These are phyloP conservation scores for Alternaria conjuncta DNA, from an alignment of 2,329 filamentous ascomycete genomes.

Conservation along the genomic window DNA sequence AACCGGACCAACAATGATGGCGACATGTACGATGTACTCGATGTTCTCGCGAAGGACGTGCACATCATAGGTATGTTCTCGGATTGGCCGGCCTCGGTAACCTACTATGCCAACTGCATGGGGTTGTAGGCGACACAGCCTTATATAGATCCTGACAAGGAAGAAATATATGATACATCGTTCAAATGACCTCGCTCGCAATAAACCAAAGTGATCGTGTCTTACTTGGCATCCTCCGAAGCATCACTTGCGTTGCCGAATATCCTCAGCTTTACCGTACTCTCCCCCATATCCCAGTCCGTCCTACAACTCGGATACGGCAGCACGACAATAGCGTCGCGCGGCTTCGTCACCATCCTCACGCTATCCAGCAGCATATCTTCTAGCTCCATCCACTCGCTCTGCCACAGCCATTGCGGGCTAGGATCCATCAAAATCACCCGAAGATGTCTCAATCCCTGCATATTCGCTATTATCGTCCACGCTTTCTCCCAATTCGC, in stretches of 20 bases:
- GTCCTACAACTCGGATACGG: slow-evolving; percentile 38
- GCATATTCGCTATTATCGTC: slow-evolving; percentile 36
- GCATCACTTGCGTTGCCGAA: slow-evolving; percentile 12
- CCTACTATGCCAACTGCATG: slow-evolving; percentile 76
- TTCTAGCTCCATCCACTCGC: slow-evolving; percentile 38
- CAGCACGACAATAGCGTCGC: slow-evolving; percentile 32
- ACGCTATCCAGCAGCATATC: slow-evolving; percentile 31
- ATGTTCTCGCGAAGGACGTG: slow-evolving; percentile 68
- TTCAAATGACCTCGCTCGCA: background rate
- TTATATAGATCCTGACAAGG: background rate
- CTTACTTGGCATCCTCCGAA: background rate
- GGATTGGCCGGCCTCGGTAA: slow-evolving; percentile 73
- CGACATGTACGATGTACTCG: slow-evolving; percentile 68
- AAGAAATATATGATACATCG: background rate
- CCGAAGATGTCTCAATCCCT: slow-evolving; percentile 30
- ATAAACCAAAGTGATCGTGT: background rate
- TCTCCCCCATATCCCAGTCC: slow-evolving; percentile 35
- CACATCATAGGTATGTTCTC: slow-evolving; percentile 68
- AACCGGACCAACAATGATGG: slow-evolving; percentile 67
- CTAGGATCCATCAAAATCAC: slow-evolving; percentile 40
- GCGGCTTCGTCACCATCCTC: slow-evolving; percentile 24
- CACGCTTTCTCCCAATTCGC: slow-evolving; percentile 42
- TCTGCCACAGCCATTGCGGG: slow-evolving; percentile 37
- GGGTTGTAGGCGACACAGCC: slow-evolving; percentile 37
- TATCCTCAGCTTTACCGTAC: slow-evolving; percentile 25